Evolutionary conservation across 306 rosid species (phyloP).

Genomic region (Delonix regia): DNA sequence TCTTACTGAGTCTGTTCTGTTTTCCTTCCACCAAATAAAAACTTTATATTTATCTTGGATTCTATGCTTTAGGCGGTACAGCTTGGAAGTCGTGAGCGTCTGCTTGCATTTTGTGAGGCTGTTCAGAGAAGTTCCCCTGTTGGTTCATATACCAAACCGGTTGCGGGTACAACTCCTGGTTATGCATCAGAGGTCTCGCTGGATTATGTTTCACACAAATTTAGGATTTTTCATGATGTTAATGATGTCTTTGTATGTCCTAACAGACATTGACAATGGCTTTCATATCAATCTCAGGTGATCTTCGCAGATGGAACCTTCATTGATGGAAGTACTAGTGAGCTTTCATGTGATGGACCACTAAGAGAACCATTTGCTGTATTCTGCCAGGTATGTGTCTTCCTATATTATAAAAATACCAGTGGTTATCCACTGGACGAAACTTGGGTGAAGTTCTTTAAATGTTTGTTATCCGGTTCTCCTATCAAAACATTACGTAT

Average conservation of each 20-base stretch:
- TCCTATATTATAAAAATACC: background rate
- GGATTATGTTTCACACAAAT: slow-evolving; percentile 18
- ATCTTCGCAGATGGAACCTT: slow-evolving; percentile 98
- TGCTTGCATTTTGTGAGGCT: slow-evolving; percentile 91
- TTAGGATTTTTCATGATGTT: slow-evolving; percentile 6
- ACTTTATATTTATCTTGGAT: background rate
- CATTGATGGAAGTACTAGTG: slow-evolving; percentile 95
- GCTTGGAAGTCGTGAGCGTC: slow-evolving; percentile 77
- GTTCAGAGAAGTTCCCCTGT: slow-evolving; percentile 95
- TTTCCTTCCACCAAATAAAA: background rate
- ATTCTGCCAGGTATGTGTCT: slow-evolving; percentile 73
- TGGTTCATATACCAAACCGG: slow-evolving; percentile 80
- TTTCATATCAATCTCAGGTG: slow-evolving; percentile 58
- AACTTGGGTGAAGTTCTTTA: background rate
- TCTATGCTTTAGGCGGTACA: slow-evolving; percentile 66
- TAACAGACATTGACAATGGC: background rate
- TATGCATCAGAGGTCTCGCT: slow-evolving; percentile 91
- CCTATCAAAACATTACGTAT: background rate
- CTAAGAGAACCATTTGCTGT: slow-evolving; percentile 88
- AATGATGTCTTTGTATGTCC: slow-evolving; percentile 6
- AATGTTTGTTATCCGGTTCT: background rate
- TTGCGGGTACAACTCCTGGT: slow-evolving; percentile 86
- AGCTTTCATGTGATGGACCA: slow-evolving; percentile 98
- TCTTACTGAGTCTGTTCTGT: slow-evolving; percentile 16
- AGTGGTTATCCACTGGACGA: background rate